Percentiles rank a stretch among this genome's conserved stretches.
phyloP scores from a whole-genome alignment of 495 filamentous ascomycete species.

The Daldinia bambusicola region DNA sequence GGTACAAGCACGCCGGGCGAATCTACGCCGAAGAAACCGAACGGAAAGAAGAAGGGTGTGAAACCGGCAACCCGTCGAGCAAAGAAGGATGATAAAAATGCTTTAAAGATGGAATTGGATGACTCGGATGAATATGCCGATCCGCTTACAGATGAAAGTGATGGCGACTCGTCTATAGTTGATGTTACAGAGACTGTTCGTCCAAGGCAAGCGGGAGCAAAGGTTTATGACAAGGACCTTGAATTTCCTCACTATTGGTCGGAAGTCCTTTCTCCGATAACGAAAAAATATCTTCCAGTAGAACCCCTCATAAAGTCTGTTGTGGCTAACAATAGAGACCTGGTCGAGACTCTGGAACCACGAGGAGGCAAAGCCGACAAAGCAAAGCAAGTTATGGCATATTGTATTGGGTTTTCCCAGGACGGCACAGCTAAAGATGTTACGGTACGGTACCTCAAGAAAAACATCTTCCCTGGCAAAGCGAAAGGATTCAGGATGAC shows the following conservation, averaged over 20 bases:
- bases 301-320: conserved; percentile 76
- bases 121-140: conserved; percentile 53
- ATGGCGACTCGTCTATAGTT: conserved; percentile 54
- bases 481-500: conserved; percentile 87
- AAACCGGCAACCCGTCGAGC: conserved; percentile 39
- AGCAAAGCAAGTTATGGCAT: conserved; percentile 89
- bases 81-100: conserved; percentile 46
- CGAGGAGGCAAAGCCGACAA: conserved; percentile 82
- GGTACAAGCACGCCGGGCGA: conserved; percentile 19
- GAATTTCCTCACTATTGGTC: conserved; percentile 92
- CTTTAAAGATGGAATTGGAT: conserved; percentile 61
- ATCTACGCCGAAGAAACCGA: conserved; percentile 34
- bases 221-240: conserved; percentile 72
- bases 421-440: conserved; percentile 96
- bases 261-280: conserved; percentile 83
- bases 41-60: conserved; percentile 33
- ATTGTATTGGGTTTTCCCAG: conserved; percentile 84
- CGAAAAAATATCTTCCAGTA: conserved; percentile 79
- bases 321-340: conserved; percentile 73
- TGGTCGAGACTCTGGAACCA: conserved; percentile 81
- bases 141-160: conserved; percentile 52
- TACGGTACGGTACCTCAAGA: conserved; percentile 88
- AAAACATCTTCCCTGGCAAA: conserved; percentile 84
- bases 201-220: conserved; percentile 36
- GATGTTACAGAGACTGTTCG: conserved; percentile 47